Percentiles rank a stretch among this genome's conserved stretches.
Conservation (phyloP, 2,329 filamentous ascomycete species). For the Pleomassaria siparia region DNA sequence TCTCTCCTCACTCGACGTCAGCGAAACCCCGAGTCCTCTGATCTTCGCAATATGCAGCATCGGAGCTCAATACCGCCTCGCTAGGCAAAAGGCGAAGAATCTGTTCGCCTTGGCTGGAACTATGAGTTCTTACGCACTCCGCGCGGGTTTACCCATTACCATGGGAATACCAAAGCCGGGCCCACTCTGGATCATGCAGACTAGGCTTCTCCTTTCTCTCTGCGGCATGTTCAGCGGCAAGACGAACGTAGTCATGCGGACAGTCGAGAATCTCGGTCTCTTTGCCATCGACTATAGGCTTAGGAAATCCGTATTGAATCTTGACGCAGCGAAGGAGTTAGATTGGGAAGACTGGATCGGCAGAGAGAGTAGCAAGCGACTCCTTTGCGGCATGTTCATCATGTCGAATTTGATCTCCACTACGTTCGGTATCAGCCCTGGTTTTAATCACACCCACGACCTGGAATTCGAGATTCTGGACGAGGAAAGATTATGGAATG, state of each 20-base stretch:
- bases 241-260: constrained; percentile 13
- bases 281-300: constrained; percentile 21
- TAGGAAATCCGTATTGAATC: constrained; percentile 18
- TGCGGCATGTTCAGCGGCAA: constrained; percentile 33
- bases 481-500: constrained; percentile 37
- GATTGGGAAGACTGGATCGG: constrained; percentile 32
- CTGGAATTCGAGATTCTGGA: constrained; percentile 38
- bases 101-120: constrained; percentile 20
- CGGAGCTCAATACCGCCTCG: constrained; percentile 37
- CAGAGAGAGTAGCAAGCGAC: constrained; percentile 33
- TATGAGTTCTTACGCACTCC: constrained; percentile 14
- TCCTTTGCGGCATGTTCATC: constrained; percentile 37
- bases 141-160: constrained; percentile 8
- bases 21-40: constrained; percentile 28
- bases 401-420: constrained; percentile 36
- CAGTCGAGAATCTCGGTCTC: constrained; percentile 18
- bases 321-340: constrained; percentile 7
- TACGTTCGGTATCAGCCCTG: constrained; percentile 35
- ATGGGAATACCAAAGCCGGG: constrained; percentile 12
- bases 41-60: constrained; percentile 41
- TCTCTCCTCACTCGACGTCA: constrained; percentile 31
- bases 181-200: constrained; percentile 35
- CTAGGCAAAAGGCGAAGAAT: constrained; percentile 31
- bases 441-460: constrained; percentile 36
- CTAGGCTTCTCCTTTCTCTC: constrained; percentile 29